Percentiles rank a stretch among this genome's conserved stretches.
phyloP scores from a whole-genome alignment of 2,329 filamentous ascomycete species.

The Emmonsiellopsis sp. region DNA sequence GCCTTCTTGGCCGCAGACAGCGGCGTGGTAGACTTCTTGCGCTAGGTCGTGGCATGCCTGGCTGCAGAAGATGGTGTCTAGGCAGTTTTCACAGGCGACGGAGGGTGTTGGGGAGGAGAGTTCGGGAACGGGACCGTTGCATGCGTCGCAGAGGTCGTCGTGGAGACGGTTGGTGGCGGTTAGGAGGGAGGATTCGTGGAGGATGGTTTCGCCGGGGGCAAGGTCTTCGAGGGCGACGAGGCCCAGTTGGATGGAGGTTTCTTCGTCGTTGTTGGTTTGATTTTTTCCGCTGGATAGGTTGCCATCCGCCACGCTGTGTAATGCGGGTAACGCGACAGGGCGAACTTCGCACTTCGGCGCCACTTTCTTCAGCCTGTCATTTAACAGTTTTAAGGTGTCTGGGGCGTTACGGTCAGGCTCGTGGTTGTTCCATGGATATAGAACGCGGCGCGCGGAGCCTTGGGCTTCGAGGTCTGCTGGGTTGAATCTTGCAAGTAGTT shows the following conservation, averaged over 20 bases:
- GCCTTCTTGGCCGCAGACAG: constrained; percentile 46
- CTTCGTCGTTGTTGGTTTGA: constrained; percentile 15
- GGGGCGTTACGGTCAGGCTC: constrained; percentile 50
- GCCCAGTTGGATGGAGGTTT: constrained; percentile 64
- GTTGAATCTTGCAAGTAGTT: constrained; percentile 20
- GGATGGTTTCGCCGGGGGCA: constrained; percentile 61
- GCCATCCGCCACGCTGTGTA: constrained; percentile 34
- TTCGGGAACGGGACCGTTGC: constrained; percentile 62
- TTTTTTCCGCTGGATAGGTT: constrained; percentile 9
- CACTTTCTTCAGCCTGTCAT: constrained; percentile 56
- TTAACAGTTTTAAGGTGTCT: constrained; percentile 57
- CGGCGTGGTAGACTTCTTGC: constrained; percentile 48
- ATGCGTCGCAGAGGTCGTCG: constrained; percentile 82
- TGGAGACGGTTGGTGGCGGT: constrained; percentile 84
- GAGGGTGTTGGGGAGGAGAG: constrained; percentile 33
- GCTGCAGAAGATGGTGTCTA: constrained; percentile 54
- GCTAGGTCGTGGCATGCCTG: constrained; percentile 48
- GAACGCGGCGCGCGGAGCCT: constrained; percentile 41
- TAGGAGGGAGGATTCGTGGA: constrained; percentile 75
- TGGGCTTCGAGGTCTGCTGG: constrained; percentile 25
- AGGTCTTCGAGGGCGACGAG: constrained; percentile 83
- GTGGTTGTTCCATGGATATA: constrained; percentile 55
- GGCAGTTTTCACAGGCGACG: constrained; percentile 46
- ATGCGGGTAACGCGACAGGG: constrained; percentile 63
- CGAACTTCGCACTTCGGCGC: constrained; percentile 77